A percentile compares a stretch with the other conserved stretches of the same genome.
Evolutionary conservation across 768 basidiomycete species (phyloP).

Genomic region (Porpolomopsis calyptriformis): DNA sequence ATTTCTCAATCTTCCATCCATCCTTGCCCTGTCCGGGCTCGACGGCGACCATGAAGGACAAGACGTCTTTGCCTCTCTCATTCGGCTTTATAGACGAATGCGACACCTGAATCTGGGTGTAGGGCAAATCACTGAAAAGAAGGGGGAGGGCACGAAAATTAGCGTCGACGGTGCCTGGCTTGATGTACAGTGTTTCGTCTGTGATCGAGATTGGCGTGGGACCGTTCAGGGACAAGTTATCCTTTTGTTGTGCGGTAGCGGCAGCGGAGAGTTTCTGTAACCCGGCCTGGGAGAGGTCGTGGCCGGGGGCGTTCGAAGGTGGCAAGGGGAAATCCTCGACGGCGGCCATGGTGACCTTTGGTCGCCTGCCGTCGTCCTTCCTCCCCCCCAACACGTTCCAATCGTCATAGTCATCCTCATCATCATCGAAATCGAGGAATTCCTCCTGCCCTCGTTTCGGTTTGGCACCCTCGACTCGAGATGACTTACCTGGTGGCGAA

Average conservation of each 20-base stretch:
- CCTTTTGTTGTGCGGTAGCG: slow-evolving; percentile 4
- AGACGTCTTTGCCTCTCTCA: slow-evolving; percentile 83
- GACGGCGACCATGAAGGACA: slow-evolving; percentile 78
- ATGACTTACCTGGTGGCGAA: neutral
- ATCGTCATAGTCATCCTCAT: slow-evolving; percentile 34
- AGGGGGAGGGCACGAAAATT: slow-evolving; percentile 64
- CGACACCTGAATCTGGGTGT: slow-evolving; percentile 59
- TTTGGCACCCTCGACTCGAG: neutral
- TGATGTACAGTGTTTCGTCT: slow-evolving; percentile 9
- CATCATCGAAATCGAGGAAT: slow-evolving; percentile 59
- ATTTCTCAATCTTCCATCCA: slow-evolving; percentile 80
- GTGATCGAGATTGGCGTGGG: no score
- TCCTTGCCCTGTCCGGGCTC: slow-evolving; percentile 63
- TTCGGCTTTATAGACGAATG: slow-evolving; percentile 82
- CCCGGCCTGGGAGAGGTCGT: slow-evolving; percentile 15
- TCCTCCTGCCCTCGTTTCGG: slow-evolving; percentile 25
- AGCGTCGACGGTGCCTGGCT: slow-evolving; percentile 11
- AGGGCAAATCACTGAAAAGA: slow-evolving; percentile 59
- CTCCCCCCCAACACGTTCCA: slow-evolving; percentile 15
- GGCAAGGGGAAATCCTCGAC: slow-evolving; percentile 47
- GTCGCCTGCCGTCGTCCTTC: slow-evolving; percentile 24
- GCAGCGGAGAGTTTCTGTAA: slow-evolving; percentile 6
- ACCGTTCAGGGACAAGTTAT: no score
- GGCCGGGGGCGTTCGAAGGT: slow-evolving; percentile 17
- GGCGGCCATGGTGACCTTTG: slow-evolving; percentile 30